Evolutionary conservation across 2,329 filamentous ascomycete genomes (phyloP).

Genomic region (Fonsecaea multimorphosa): DNA sequence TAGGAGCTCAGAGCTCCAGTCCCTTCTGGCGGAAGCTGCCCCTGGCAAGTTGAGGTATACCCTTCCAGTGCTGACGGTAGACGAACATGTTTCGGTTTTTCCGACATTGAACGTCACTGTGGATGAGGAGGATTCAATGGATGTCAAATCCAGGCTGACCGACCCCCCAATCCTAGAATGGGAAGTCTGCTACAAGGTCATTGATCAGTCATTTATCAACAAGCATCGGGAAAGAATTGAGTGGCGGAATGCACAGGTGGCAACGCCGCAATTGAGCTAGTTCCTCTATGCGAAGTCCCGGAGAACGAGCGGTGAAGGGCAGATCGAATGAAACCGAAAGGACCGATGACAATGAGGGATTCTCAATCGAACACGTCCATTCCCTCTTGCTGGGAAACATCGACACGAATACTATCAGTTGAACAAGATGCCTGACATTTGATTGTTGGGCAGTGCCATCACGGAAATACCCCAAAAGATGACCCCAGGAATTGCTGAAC

Average conservation of each 20-base stretch:
- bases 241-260: conserved; percentile 23
- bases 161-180: conserved; percentile 21
- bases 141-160: background rate
- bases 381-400: background rate
- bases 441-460: background rate
- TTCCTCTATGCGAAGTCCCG: background rate
- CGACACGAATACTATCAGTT: background rate
- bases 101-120: conserved; percentile 33
- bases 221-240: conserved; percentile 17
- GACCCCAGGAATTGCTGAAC: background rate
- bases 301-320: background rate
- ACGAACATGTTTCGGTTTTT: conserved; percentile 29
- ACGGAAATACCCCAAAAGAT: conserved; percentile 6
- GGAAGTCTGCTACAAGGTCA: conserved; percentile 32
- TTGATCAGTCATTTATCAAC: conserved; percentile 25
- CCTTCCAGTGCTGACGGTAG: conserved; percentile 31
- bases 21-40: conserved; percentile 25
- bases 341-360: background rate
- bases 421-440: background rate
- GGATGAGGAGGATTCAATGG: background rate
- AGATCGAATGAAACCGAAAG: background rate
- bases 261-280: background rate
- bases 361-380: background rate
- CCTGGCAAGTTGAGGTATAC: conserved; percentile 37
- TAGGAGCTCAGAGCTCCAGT: conserved; percentile 13